A percentile compares a stretch with the other conserved stretches of the same genome.
These are phyloP conservation scores for Ehretia macrophylla DNA, from an alignment of 257 asterid genomes.

Conservation along the genomic window DNA sequence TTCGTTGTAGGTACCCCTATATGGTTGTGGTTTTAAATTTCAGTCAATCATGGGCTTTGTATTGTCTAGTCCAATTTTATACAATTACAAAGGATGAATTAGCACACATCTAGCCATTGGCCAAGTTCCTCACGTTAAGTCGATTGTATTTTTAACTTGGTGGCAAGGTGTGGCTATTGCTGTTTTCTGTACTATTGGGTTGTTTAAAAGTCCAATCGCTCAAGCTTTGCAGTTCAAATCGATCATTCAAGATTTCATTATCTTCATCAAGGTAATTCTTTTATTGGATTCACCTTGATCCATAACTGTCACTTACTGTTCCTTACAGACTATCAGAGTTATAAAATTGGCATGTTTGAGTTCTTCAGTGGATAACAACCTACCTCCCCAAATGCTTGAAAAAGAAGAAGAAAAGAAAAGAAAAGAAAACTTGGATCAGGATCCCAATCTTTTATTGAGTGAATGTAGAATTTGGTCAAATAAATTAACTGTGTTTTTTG, in stretches of 20 bases:
- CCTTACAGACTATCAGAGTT: not conserved
- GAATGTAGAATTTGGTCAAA: too few species aligned
- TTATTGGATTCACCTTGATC: slow-evolving; percentile 18
- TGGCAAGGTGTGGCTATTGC: slow-evolving; percentile 99
- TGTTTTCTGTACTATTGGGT: slow-evolving; percentile 69
- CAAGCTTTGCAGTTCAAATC: slow-evolving; percentile 83
- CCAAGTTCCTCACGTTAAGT: slow-evolving; percentile 92
- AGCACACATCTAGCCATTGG: slow-evolving; percentile 87
- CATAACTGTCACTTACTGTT: slow-evolving; percentile 1
- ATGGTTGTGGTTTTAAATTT: slow-evolving; percentile 91
- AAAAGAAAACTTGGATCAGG: too few species aligned
- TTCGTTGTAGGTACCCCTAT: slow-evolving; percentile 76
- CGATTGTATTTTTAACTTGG: slow-evolving; percentile 98
- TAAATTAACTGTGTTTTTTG: too few species aligned
- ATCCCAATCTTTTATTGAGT: too few species aligned
- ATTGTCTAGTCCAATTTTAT: slow-evolving; percentile 92
- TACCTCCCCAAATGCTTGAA: too few species aligned
- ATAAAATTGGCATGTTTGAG: too few species aligned
- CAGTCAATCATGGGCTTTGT: slow-evolving; percentile 99
- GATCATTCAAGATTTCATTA: slow-evolving; percentile 85
- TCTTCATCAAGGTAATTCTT: slow-evolving; percentile 89
- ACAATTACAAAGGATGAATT: slow-evolving; percentile 85
- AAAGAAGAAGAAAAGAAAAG: too few species aligned
- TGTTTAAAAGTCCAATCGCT: slow-evolving; percentile 80
- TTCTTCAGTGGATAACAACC: too few species aligned